phyloP scores from a whole-genome alignment of 106 monocot species.

The Alisma plantagoaquatica region DNA sequence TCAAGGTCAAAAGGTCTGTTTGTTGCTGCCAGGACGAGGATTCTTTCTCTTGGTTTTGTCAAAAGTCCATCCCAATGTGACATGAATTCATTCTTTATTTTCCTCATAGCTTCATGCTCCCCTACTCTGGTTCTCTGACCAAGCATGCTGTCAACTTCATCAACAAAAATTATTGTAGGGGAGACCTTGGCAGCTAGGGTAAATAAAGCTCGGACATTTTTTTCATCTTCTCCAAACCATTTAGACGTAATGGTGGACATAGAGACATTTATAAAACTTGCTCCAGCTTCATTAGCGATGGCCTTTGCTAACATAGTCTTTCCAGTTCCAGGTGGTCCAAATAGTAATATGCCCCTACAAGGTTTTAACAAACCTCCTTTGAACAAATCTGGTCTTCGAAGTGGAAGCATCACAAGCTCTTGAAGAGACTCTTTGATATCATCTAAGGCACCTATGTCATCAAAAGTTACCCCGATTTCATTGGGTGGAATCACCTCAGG shows the following conservation, averaged over 20 bases:
- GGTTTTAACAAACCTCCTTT: slow-evolving; percentile 83
- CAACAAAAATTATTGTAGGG: slow-evolving; percentile 81
- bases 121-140: slow-evolving; percentile 65
- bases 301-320: slow-evolving; percentile 87
- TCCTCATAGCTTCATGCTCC: slow-evolving; percentile 82
- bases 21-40: slow-evolving; percentile 82
- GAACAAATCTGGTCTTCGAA: slow-evolving; percentile 71
- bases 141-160: slow-evolving; percentile 90
- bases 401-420: slow-evolving; percentile 85
- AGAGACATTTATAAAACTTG: slow-evolving; percentile 79
- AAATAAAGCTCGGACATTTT: slow-evolving; percentile 71
- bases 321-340: slow-evolving; percentile 81
- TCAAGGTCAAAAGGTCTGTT: slow-evolving; percentile 87
- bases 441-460: slow-evolving; percentile 72
- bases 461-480: slow-evolving; percentile 76
- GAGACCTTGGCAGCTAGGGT: slow-evolving; percentile 69
- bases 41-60: slow-evolving; percentile 50
- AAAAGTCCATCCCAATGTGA: slow-evolving; percentile 78
- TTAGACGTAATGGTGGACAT: slow-evolving; percentile 86
- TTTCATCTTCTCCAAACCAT: slow-evolving; percentile 94
- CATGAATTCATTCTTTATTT: slow-evolving; percentile 87
- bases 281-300: slow-evolving; percentile 84
- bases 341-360: slow-evolving; percentile 78
- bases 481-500: slow-evolving; percentile 73
- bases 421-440: slow-evolving; percentile 85